phyloP scores from a whole-genome alignment of 768 basidiomycete genomes.

The Zangia roseola region DNA sequence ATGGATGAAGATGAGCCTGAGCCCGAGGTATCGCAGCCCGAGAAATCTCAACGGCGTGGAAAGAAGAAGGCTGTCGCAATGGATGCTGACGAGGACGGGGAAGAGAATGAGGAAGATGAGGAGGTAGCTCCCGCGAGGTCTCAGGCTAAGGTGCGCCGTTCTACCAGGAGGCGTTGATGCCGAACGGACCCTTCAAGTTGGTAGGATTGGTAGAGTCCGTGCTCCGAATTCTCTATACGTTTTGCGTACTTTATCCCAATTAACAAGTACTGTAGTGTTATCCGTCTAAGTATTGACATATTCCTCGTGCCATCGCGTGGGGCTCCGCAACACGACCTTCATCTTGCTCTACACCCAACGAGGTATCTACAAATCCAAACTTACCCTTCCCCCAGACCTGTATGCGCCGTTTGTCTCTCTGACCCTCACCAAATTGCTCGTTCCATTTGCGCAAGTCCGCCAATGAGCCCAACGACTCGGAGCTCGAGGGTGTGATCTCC shows the following conservation, averaged over 20 bases:
- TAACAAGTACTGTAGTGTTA: slow-evolving; percentile 23
- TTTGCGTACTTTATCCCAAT: slow-evolving; percentile 11
- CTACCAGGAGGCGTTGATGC: slow-evolving; percentile 16
- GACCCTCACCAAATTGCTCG: slow-evolving; percentile 90
- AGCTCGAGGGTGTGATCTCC: slow-evolving; percentile 88
- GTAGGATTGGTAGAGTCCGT: too few species aligned
- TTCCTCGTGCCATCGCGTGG: slow-evolving; percentile 12
- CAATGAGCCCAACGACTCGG: slow-evolving; percentile 75
- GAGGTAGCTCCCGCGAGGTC: slow-evolving; percentile 20
- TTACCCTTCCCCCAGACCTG: slow-evolving; percentile 85
- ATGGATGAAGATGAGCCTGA: slow-evolving; percentile 33
- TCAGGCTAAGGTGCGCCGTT: slow-evolving; percentile 16
- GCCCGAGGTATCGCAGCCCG: slow-evolving; percentile 31
- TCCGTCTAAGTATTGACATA: slow-evolving; percentile 27
- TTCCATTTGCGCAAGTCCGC: slow-evolving; percentile 85
- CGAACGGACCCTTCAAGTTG: too few species aligned
- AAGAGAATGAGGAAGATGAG: slow-evolving; percentile 32
- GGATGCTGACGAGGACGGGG: slow-evolving; percentile 46
- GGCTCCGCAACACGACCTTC: slow-evolving; percentile 44
- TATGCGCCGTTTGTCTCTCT: slow-evolving; percentile 59
- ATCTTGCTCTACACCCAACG: slow-evolving; percentile 30
- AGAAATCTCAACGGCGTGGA: slow-evolving; percentile 25
- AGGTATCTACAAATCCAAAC: slow-evolving; percentile 77
- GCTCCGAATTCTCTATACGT: slow-evolving; percentile 5
- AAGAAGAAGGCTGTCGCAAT: slow-evolving; percentile 36